A percentile compares a stretch with the other conserved stretches of the same genome.
These are phyloP conservation scores for Trichoderma brevicompactum DNA, from an alignment of 2,329 filamentous ascomycete genomes.

Conservation along the genomic window DNA sequence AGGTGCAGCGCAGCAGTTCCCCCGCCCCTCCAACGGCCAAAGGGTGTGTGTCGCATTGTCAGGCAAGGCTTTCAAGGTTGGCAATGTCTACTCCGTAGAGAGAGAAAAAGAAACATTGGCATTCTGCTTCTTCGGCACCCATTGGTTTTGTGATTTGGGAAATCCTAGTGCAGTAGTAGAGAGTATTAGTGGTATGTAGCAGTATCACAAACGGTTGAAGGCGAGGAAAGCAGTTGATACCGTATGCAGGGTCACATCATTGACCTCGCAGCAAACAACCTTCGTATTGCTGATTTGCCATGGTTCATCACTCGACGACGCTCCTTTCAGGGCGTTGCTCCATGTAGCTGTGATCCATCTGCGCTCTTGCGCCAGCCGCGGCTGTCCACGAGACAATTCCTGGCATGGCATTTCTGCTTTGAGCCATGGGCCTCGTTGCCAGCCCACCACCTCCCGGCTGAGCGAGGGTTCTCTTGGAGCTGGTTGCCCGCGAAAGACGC, in stretches of 20 bases:
- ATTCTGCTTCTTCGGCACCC: background rate
- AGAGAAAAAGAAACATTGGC: too few species aligned
- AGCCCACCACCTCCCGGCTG: slow-evolving; percentile 15
- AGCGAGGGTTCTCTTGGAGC: background rate
- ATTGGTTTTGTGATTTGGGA: background rate
- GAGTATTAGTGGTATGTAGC: too few species aligned
- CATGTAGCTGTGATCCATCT: slow-evolving; percentile 17
- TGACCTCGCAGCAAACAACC: background rate
- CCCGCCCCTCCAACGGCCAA: slow-evolving; percentile 22
- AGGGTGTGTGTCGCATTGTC: slow-evolving; percentile 10
- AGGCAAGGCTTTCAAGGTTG: slow-evolving; percentile 7
- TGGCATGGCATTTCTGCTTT: slow-evolving; percentile 18
- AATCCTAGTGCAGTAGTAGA: background rate
- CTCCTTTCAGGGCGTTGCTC: background rate
- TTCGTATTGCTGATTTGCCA: background rate
- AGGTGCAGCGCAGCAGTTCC: slow-evolving; percentile 22
- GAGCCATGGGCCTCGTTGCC: slow-evolving; percentile 1
- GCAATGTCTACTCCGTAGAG: background rate
- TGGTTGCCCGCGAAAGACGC: slow-evolving; percentile 7
- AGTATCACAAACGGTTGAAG: background rate
- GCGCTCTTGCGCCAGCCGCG: slow-evolving; percentile 27
- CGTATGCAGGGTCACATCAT: background rate
- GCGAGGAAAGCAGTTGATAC: background rate
- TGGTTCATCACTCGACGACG: background rate
- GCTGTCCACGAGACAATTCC: slow-evolving; percentile 16